A percentile compares a stretch with the other conserved stretches of the same genome.
phyloP scores from a whole-genome alignment of 495 filamentous ascomycete genomes.

The Tuber magnatum region DNA sequence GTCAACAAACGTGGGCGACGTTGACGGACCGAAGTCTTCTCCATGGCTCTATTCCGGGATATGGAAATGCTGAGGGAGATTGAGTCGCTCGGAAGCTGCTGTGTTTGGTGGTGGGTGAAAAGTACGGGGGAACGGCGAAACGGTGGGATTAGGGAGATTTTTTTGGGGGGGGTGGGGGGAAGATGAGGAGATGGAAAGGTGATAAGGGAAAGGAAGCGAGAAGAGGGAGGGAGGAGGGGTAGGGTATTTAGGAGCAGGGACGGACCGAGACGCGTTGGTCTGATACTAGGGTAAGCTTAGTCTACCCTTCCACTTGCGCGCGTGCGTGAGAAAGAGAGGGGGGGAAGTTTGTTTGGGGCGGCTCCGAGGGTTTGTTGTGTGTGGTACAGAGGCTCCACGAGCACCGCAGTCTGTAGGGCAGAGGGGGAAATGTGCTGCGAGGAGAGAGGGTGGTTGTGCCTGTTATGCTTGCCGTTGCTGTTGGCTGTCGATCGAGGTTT shows the following conservation, averaged over 20 bases:
- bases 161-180: slow-evolving; percentile 13
- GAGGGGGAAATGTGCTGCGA: neutral
- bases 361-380: slow-evolving; percentile 18
- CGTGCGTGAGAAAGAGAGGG: neutral
- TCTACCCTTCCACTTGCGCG: slow-evolving; percentile 1
- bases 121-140: neutral
- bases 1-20: slow-evolving; percentile 69
- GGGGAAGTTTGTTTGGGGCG: slow-evolving; percentile 11
- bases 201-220: slow-evolving; percentile 38
- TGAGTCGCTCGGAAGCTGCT: neutral
- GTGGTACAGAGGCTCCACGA: neutral
- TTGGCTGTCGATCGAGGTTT: neutral
- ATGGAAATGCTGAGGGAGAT: neutral
- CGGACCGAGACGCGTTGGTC: slow-evolving; percentile 32
- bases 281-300: slow-evolving; percentile 23
- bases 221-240: slow-evolving; percentile 35
- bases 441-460: neutral
- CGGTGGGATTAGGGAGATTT: neutral
- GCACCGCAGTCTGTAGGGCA: neutral
- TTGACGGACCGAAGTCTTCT: slow-evolving; percentile 67
- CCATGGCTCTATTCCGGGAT: slow-evolving; percentile 56
- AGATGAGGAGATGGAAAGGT: slow-evolving; percentile 39
- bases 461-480: neutral
- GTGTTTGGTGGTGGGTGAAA: neutral
- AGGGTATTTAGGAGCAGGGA: slow-evolving; percentile 27